phyloP scores from a whole-genome alignment of 306 rosid species.

The Canavalia ensiformis region DNA sequence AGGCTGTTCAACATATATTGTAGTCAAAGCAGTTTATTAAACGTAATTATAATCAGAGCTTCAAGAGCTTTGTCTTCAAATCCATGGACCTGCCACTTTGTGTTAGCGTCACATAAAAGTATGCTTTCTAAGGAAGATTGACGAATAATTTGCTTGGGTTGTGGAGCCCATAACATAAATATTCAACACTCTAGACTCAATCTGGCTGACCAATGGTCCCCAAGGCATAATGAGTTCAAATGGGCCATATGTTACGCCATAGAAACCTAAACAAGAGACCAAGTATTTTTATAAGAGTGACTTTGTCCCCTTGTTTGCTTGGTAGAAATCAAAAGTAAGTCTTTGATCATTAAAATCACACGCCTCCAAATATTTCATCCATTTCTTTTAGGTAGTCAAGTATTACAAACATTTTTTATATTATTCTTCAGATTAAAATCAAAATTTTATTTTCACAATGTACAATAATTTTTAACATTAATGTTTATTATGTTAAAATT shows the following conservation, averaged over 20 bases:
- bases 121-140: constrained; percentile 48
- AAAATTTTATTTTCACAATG: no score
- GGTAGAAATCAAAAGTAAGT: constrained; percentile 33
- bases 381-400: neutral
- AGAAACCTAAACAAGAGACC: constrained; percentile 48
- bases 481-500: no score
- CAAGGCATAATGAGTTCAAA: constrained; percentile 47
- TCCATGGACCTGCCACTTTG: constrained; percentile 42
- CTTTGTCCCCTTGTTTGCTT: constrained; percentile 50
- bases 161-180: neutral
- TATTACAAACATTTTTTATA: no score
- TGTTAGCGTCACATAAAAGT: constrained; percentile 44
- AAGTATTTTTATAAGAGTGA: constrained; percentile 25
- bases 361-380: constrained; percentile 23
- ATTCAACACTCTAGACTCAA: constrained; percentile 36
- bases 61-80: constrained; percentile 41
- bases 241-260: constrained; percentile 47
- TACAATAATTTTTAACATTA: no score
- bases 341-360: constrained; percentile 47
- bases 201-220: constrained; percentile 45
- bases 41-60: neutral
- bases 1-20: constrained; percentile 2
- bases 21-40: neutral
- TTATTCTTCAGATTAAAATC: no score
- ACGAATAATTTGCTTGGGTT: constrained; percentile 46